Conservation (phyloP, 768 basidiomycete species). For the Saitozyma podzolica region DNA sequence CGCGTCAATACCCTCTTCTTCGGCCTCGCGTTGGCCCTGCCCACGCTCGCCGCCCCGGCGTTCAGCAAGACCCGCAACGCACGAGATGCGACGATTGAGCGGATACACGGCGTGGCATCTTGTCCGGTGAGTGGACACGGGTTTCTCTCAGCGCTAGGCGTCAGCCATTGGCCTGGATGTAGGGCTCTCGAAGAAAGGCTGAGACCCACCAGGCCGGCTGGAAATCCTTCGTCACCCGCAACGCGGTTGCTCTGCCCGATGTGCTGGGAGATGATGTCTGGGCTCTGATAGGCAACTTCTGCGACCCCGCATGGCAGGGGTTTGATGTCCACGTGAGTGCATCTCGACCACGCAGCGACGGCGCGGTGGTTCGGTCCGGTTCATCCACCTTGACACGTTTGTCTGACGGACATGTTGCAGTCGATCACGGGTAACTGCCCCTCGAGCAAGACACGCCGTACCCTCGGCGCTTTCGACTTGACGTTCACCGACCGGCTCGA, state of each 20-base stretch:
- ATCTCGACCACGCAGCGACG: too few species aligned
- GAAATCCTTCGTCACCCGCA: slow-evolving; percentile 8
- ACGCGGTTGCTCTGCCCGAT: slow-evolving; percentile 4
- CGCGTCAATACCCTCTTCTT: not conserved
- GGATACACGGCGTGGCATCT: not conserved
- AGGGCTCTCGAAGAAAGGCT: not conserved
- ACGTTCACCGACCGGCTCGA: slow-evolving; percentile 25
- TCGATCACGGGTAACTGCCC: slow-evolving; percentile 18
- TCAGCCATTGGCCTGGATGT: not conserved
- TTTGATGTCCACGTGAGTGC: slow-evolving; percentile 18
- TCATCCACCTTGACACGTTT: not conserved
- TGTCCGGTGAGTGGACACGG: not conserved
- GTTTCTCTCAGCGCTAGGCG: not conserved
- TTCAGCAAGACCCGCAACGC: not conserved
- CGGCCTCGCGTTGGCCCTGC: not conserved
- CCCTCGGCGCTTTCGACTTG: slow-evolving; percentile 21
- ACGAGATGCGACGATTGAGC: not conserved
- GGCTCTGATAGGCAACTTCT: slow-evolving; percentile 28
- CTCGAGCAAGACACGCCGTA: slow-evolving; percentile 16
- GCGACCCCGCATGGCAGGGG: slow-evolving; percentile 28
- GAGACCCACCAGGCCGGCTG: slow-evolving; percentile 6
- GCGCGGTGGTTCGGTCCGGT: not conserved
- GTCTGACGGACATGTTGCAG: slow-evolving; percentile 4
- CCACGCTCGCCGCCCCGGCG: not conserved
- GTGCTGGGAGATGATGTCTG: slow-evolving; percentile 17